These are phyloP conservation scores for Bruguiera parviflora DNA, from an alignment of 345 rosid genomes.

Conservation along the genomic window DNA sequence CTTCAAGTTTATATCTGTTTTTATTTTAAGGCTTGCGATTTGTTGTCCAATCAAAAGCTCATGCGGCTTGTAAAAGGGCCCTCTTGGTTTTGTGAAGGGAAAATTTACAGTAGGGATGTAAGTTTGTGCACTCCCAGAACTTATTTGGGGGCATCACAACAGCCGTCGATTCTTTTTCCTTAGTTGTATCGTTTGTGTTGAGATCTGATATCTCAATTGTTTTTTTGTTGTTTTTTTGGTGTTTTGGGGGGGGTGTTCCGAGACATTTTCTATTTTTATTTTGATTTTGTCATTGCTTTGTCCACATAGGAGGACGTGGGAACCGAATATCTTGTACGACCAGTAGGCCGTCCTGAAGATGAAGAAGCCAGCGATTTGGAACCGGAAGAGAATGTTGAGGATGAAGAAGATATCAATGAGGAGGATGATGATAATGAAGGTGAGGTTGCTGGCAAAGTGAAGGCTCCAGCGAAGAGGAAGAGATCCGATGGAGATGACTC, in stretches of 20 bases:
- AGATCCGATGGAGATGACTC: conserved; percentile 46
- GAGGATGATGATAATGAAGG: conserved; percentile 15
- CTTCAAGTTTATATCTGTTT: no score
- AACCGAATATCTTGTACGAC: conserved; percentile 76
- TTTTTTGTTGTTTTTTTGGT: neutral
- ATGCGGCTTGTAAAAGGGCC: no score
- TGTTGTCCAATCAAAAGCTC: no score
- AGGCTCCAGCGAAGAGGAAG: conserved; percentile 73
- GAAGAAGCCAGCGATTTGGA: conserved; percentile 92
- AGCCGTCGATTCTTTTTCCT: no score
- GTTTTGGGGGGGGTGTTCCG: neutral
- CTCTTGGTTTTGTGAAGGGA: no score
- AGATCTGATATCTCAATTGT: neutral
- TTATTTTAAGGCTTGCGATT: no score
- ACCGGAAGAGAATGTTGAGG: conserved; percentile 26
- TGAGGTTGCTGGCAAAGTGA: conserved; percentile 44
- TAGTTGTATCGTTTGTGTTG: no score
- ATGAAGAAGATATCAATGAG: conserved; percentile 47
- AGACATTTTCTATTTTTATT: neutral
- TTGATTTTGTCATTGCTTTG: neutral
- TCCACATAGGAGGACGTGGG: conserved; percentile 62
- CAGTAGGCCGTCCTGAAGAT: conserved; percentile 72
- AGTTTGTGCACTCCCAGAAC: no score
- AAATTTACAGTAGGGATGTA: no score
- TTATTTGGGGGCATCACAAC: no score